Percentiles rank a stretch among this genome's conserved stretches.
Evolutionary conservation across 371 early-diverging fungal genomes (phyloP).

Genomic region (Catenaria anguillulae): DNA sequence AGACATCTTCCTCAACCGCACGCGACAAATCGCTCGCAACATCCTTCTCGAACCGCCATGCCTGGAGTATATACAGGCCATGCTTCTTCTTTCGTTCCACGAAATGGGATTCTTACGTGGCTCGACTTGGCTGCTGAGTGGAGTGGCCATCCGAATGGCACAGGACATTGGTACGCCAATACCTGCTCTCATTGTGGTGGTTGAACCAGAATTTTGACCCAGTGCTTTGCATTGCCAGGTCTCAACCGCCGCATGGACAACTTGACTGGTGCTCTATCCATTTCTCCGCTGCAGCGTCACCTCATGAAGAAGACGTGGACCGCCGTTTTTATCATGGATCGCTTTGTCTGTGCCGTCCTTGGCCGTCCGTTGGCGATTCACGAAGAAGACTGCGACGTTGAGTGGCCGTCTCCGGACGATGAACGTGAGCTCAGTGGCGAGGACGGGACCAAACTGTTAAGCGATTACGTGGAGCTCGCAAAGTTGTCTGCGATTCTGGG

Average conservation of each 20-base stretch:
- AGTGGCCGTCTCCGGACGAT: neutral
- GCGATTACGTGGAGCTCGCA: conserved; percentile 1
- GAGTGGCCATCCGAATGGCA: conserved; percentile 2
- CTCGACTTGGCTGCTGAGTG: neutral
- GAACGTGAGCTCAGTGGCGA: neutral
- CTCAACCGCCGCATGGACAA: conserved; percentile 6
- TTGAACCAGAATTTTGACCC: too few species aligned
- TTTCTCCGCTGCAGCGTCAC: neutral
- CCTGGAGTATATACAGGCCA: conserved; percentile 4
- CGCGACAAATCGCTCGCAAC: neutral
- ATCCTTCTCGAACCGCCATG: conserved; percentile 5
- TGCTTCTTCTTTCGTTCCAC: conserved; percentile 7
- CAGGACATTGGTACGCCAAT: conserved; percentile 6
- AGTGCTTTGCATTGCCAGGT: too few species aligned
- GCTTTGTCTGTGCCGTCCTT: conserved; percentile 3
- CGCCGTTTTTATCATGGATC: conserved; percentile 1
- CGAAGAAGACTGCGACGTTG: conserved; percentile 3
- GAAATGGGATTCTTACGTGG: conserved; percentile 1
- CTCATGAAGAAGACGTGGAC: conserved; percentile 3
- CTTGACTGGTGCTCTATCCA: neutral
- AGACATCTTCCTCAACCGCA: conserved; percentile 5
- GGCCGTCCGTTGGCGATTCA: conserved; percentile 2
- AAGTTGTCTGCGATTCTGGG: conserved; percentile 1
- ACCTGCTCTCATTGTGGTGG: too few species aligned
- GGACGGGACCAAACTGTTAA: neutral